Base-by-base conservation (phyloP, 1,139 yeast species). In the Maudiozyma humilis region DNA sequence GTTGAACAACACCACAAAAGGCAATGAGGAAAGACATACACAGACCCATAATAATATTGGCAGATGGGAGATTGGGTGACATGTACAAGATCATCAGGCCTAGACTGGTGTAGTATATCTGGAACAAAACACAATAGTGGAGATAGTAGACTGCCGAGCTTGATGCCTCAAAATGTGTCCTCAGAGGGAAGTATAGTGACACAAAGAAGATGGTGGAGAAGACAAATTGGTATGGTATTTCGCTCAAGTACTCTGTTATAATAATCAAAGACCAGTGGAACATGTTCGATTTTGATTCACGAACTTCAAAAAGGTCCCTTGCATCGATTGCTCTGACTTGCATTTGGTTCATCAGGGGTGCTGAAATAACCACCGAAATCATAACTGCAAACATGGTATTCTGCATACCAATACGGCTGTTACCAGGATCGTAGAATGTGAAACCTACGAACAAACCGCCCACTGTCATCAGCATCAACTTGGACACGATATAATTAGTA, bases 1-100 rank as follows among this genome's bases (percentile, higher is more conserved):
- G 82, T 57, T 78, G 84, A 43, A 77, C 73, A 47, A 79, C 80
- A 59, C 86, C 86, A 55, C 80, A 73, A 66, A 78, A 78, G 8
- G 73, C 67, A 45, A 79, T 68, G 63, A 77, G 64, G 49, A 79
- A 74, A 5, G 79, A 67, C 50, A 76, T 67, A 48, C 70, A 66
- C 55, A 77, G 67, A 47, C 78, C 75, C 44, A 72, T 68, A 38
- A 79, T 63, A 36, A 78, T 78, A 38, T 75, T 73, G 2, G 85
- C 82, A 27, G 83, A 74, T 49, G 78, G 78, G 40, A 78, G 67
- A 60, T 79, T 77, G 15, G 85, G 85, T 1, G 83, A 64, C 54
- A 75, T 63, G 55, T 78, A 78, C 35, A 79, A 65, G 45, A 78
- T 63, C 60, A 74, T 64, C 44, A 78, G 64, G 43, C 78, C 81